A percentile compares a stretch with the other conserved stretches of the same genome.
Conservation (phyloP, 148 eudicot species). For the Fallopia convolvulus region DNA sequence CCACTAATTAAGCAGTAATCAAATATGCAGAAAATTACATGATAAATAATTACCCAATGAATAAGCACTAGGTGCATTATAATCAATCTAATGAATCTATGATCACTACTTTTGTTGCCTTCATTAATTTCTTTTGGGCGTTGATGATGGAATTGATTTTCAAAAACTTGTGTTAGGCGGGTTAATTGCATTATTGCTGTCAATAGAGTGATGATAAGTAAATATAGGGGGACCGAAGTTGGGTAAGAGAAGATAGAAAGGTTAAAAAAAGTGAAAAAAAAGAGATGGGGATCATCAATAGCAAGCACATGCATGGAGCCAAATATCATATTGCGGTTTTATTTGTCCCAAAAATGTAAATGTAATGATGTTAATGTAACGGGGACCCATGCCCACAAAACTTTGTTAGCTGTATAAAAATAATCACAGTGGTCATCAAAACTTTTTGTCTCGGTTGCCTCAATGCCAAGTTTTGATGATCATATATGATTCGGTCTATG, state of each 20-base stretch:
- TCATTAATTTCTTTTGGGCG: neutral
- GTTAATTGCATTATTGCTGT: neutral
- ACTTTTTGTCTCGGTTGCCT: slow-evolving; percentile 10
- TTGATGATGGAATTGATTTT: neutral
- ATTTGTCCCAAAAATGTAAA: neutral
- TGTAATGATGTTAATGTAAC: slow-evolving; percentile 8
- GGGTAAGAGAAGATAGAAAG: slow-evolving; percentile 3
- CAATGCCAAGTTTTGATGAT: slow-evolving; percentile 8
- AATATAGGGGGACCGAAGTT: neutral
- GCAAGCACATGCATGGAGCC: slow-evolving; percentile 10
- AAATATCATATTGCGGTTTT: slow-evolving; percentile 8
- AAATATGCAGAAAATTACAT: neutral
- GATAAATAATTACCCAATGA: neutral
- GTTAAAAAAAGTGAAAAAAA: neutral
- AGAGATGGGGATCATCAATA: slow-evolving; percentile 1
- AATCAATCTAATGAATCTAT: neutral
- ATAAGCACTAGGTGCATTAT: neutral
- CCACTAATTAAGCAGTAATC: neutral
- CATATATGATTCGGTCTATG: slow-evolving; percentile 9
- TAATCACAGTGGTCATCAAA: slow-evolving; percentile 7
- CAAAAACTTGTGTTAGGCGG: neutral
- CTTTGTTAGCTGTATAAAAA: slow-evolving; percentile 6
- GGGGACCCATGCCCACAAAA: slow-evolving; percentile 9
- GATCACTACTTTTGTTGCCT: neutral
- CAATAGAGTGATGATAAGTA: slow-evolving; percentile 2